A percentile compares a stretch with the other conserved stretches of the same genome.
Evolutionary conservation across 441 rosid genomes (phyloP).

Genomic region (Adansonia rubrostipa): DNA sequence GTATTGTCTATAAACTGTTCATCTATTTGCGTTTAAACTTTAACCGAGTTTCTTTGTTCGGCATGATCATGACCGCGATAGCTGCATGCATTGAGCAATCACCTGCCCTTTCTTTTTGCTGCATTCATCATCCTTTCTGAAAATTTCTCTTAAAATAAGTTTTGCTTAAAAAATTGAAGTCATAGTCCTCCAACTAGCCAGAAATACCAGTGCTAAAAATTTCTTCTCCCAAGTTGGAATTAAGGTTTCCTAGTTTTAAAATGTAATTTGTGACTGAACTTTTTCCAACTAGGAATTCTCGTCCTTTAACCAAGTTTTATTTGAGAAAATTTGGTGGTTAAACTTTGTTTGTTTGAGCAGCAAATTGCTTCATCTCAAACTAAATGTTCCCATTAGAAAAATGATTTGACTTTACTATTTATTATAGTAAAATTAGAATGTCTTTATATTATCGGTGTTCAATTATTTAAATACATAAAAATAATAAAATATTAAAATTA

Average conservation of each 20-base stretch:
- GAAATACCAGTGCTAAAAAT: neutral
- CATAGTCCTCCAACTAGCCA: neutral
- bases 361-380: neutral
- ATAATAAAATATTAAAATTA: neutral
- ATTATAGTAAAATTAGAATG: neutral
- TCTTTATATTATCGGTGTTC: neutral
- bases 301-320: neutral
- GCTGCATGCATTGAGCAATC: neutral
- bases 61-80: neutral
- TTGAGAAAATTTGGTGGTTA: neutral
- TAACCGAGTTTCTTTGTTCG: neutral
- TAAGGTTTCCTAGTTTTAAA: neutral
- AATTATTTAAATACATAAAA: neutral
- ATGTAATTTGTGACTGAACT: neutral
- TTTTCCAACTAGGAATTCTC: neutral
- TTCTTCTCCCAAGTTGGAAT: neutral
- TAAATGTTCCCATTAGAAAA: neutral
- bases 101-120: neutral
- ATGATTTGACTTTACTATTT: neutral
- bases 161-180: neutral
- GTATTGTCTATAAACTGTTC: neutral
- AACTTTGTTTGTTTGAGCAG: neutral
- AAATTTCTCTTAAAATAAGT: neutral
- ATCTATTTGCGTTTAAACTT: neutral
- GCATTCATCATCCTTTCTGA: no score